A percentile compares a stretch with the other conserved stretches of the same genome.
phyloP scores from a whole-genome alignment of 202 grass and related monocot genomes.

The Carex sylvatica region DNA sequence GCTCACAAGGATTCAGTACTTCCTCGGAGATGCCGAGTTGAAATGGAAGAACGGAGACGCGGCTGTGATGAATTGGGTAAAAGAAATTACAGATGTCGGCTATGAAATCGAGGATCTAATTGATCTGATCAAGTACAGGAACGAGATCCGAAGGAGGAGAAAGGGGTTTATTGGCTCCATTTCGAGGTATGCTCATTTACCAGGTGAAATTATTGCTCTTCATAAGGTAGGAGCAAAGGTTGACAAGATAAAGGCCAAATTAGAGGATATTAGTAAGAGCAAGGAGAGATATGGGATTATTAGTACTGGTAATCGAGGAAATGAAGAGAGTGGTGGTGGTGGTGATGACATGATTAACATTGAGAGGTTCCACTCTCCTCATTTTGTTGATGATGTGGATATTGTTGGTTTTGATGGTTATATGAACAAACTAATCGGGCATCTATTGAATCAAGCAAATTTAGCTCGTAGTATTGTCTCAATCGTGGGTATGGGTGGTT shows the following conservation, averaged over 20 bases:
- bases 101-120: constrained; percentile 36
- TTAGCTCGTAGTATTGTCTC: constrained; percentile 14
- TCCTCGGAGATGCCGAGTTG: constrained; percentile 22
- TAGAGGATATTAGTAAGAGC: not conserved
- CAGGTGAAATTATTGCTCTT: constrained; percentile 12
- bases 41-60: not conserved
- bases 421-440: not conserved
- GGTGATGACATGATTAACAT: not conserved
- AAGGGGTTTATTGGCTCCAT: constrained; percentile 34
- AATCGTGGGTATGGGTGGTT: constrained; percentile 34
- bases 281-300: constrained; percentile 16
- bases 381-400: constrained; percentile 14
- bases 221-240: constrained; percentile 29
- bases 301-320: not conserved
- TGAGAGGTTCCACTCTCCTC: not conserved
- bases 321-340: not conserved
- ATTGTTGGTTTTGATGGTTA: constrained; percentile 26
- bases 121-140: constrained; percentile 7
- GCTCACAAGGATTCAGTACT: constrained; percentile 13
- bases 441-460: not conserved
- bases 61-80: not conserved
- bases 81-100: constrained; percentile 11
- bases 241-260: constrained; percentile 26
- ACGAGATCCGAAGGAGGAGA: constrained; percentile 25
- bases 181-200: constrained; percentile 33